Evolutionary conservation across 1,284 basidiomycete genomes (phyloP).

Genomic region (Cryptococcus hybrid): DNA sequence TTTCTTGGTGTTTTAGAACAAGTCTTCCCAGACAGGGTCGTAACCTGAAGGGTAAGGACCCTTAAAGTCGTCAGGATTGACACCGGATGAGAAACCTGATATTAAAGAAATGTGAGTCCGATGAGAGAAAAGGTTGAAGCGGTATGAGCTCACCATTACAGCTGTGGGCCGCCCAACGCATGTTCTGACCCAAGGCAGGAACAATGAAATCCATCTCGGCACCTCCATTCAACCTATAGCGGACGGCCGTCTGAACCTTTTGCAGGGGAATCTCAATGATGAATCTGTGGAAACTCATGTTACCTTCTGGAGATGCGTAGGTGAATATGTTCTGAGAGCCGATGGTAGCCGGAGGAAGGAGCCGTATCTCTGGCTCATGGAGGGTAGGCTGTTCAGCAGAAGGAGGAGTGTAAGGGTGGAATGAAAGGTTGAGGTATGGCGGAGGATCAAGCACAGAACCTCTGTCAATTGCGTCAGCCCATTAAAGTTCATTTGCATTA

Average conservation of each 20-base stretch:
- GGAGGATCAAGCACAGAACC: conserved; percentile 72
- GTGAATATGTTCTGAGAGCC: conserved; percentile 75
- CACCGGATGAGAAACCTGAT: conserved; percentile 53
- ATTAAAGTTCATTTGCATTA: too few relatives aligned
- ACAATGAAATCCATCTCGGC: conserved; percentile 78
- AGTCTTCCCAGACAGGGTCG: conserved; percentile 90
- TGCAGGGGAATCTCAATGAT: conserved; percentile 77
- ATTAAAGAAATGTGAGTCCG: neutral
- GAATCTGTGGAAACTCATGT: conserved; percentile 94
- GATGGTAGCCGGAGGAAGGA: conserved; percentile 40
- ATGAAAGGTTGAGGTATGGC: conserved; percentile 66
- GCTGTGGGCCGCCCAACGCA: conserved; percentile 80
- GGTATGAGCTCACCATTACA: conserved; percentile 51
- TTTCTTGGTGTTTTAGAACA: conserved; percentile 74
- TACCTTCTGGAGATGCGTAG: conserved; percentile 66
- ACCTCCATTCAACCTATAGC: conserved; percentile 75
- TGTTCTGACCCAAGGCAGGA: conserved; percentile 76
- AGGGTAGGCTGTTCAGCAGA: conserved; percentile 15
- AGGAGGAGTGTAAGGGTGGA: conserved; percentile 37
- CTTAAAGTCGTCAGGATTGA: conserved; percentile 52
- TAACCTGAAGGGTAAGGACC: conserved; percentile 65
- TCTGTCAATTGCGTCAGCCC: conserved; percentile 12
- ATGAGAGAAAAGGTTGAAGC: neutral
- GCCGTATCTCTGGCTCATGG: conserved; percentile 12
- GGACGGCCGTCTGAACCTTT: conserved; percentile 69